Base-by-base conservation (phyloP, 176 grass and related monocot species). In the Triticum urartu region DNA sequence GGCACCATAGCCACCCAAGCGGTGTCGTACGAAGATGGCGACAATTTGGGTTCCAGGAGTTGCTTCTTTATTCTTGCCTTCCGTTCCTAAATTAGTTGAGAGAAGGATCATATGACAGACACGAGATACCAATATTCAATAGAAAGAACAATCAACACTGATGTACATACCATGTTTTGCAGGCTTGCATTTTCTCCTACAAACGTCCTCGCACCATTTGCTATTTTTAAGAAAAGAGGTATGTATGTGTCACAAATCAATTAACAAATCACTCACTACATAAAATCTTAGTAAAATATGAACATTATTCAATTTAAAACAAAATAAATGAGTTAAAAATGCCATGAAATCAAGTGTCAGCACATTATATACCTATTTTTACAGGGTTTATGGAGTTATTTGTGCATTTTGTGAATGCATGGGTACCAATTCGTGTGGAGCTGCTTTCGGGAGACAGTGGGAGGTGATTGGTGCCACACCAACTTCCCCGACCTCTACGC, bases 1-100 rank as follows among this genome's bases (percentile, higher is more conserved):
- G 95, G 91, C 11, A 98, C 95, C 95, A 95, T 95, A 14, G 95
- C 91, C 47, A 95, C 89, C 95, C 95, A 98, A 47, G 95, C 91
- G 0, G 93, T 93, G 85, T 95, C 95, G 22, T 98, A 98, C 0
- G 80, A 70, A 74, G 95, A 98, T 25, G 82, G 36, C 1, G 40
- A 48, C 13, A 87, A 33, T 45, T 92, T 35, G 2, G 77, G 42
- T 64, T 42, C 71, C 11, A 34, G 71, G 63, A 98, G 84, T 33
- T 95, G 83, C 42, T 87, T 73, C 61, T 81, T 93, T 83, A 95
- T 98, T 89, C 82, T 91, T 48, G 18, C 64, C 30, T 87, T 86
- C 14, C 48, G 64, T 73, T 88, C 89, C 73, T 71, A 21, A 70
- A 3, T 36, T 38, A 36, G 9, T 40, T 39, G 34, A 71, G 4